These are phyloP conservation scores for Globisporangium megalacanthum DNA, from an alignment of 352 stramenopile genomes.

Conservation along the genomic window DNA sequence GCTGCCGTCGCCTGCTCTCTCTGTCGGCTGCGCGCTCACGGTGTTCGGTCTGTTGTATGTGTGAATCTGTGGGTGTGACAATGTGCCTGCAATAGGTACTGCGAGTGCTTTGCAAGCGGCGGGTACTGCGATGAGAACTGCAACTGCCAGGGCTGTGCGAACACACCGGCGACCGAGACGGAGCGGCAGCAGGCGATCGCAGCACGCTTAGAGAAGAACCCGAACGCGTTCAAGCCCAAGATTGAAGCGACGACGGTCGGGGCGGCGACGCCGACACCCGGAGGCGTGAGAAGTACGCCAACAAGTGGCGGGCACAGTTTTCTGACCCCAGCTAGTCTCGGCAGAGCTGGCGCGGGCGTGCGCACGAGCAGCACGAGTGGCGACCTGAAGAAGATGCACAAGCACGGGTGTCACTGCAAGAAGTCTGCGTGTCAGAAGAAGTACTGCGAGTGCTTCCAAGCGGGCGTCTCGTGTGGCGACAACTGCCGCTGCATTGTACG, in stretches of 20 bases:
- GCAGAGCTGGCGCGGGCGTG: conserved; percentile 7
- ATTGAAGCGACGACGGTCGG: conserved; percentile 57
- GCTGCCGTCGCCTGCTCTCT: not conserved
- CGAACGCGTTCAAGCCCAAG: conserved; percentile 95
- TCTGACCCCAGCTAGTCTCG: conserved; percentile 15
- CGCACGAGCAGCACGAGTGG: conserved; percentile 11
- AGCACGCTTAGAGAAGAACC: conserved; percentile 90
- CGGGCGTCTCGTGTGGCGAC: conserved; percentile 73
- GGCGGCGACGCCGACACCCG: not conserved
- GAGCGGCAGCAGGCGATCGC: conserved; percentile 83
- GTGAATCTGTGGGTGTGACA: not conserved
- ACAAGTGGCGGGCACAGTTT: conserved; percentile 7
- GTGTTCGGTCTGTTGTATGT: not conserved
- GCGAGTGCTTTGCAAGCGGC: conserved; percentile 93
- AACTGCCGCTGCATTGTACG: conserved; percentile 89
- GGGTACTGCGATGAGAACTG: conserved; percentile 91
- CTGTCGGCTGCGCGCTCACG: not conserved
- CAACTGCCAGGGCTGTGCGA: conserved; percentile 91
- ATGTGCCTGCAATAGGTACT: conserved; percentile 56
- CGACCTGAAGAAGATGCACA: conserved; percentile 82
- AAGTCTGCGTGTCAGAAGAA: conserved; percentile 97
- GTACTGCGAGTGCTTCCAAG: conserved; percentile 97
- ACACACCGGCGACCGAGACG: conserved; percentile 70
- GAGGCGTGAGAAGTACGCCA: not conserved
- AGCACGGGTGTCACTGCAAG: conserved; percentile 95